Evolutionary conservation across 331 rosid genomes (phyloP), one percentile per base, ranked within the genome.

Genomic region (Phaseolus coccineus): DNA sequence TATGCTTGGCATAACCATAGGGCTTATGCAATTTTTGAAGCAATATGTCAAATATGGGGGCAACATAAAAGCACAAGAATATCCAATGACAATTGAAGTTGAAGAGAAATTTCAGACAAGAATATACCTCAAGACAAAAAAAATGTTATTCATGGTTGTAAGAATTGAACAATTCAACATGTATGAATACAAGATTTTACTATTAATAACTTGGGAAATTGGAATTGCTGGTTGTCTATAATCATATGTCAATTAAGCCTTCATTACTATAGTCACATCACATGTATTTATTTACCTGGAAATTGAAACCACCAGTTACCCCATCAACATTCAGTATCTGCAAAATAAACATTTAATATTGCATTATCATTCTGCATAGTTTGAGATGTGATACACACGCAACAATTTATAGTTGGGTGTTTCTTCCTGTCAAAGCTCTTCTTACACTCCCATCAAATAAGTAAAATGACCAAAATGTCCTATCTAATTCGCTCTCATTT

Each of bases 291-390:
- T 19, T 84, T 82, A 92, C 98, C 98, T 94, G 98, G 81, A 94
- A 94, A 87, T 94, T 94, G 92, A 89, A 94, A 86, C 97, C 98
- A 58, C 98, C 97, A 6, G 98, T 94, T 67, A 94, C 81, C 19
- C 97, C 98, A 76, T 95, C 98, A 69, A 91, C 96, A 71, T 95
- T 90, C 77, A 95, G 73, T 59, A 95, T 92, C 97, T 94, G 87
- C 77, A 79, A 71, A 64, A 68, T 2, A 12, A 69, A 72, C 24
- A 59, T 69, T 35, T 9, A 46, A 11, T 3, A 64, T 19, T 40
- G 51, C 22, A 85, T 82, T 59, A 67, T 78, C 71, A 84, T 19
- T 24, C 22, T 61, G 65, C 33, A 33, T 4, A 33, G 3, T 59
- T 37, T 42, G 47, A 42, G 47, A 9, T 42, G 13, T 42, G 0